Conservation (phyloP, 106 monocot species). For the Dendrobium catenatum region DNA sequence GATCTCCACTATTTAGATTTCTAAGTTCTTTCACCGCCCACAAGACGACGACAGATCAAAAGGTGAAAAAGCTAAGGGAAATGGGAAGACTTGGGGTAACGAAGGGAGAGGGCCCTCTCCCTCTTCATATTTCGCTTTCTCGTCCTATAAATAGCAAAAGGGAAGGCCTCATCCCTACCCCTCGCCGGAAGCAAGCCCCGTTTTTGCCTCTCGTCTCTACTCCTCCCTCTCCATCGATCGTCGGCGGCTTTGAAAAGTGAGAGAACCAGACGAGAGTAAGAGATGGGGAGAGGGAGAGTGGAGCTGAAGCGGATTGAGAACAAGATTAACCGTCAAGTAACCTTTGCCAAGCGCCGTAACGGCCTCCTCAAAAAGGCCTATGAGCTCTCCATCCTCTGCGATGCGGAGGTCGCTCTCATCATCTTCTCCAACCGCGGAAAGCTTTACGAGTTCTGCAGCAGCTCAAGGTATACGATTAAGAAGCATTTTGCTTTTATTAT, state of each 20-base stretch:
- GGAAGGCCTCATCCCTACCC: constrained; percentile 3
- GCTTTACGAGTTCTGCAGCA: constrained; percentile 37
- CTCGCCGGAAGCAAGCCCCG: not conserved
- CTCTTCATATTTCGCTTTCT: constrained; percentile 9
- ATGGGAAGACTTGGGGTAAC: constrained; percentile 3
- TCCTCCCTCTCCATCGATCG: not conserved
- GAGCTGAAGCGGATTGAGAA: constrained; percentile 8
- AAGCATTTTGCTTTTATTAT: constrained; percentile 5
- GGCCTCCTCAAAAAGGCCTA: constrained; percentile 72
- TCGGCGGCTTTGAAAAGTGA: not conserved
- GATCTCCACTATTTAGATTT: not conserved
- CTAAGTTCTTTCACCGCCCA: not conserved
- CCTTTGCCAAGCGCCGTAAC: constrained; percentile 51
- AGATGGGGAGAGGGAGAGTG: constrained; percentile 6
- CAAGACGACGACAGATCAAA: constrained; percentile 9
- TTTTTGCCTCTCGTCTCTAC: not conserved
- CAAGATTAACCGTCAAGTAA: constrained; percentile 32
- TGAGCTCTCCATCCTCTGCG: constrained; percentile 66
- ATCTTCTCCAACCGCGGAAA: constrained; percentile 58
- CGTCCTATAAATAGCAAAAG: constrained; percentile 6
- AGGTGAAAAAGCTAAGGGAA: constrained; percentile 6
- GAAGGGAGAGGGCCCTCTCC: not conserved
- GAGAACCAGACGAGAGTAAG: not conserved
- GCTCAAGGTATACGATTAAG: not conserved
- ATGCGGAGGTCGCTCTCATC: constrained; percentile 66